Conservation (phyloP, 176 grass and related monocot genomes). For the Puya raimondii region DNA sequence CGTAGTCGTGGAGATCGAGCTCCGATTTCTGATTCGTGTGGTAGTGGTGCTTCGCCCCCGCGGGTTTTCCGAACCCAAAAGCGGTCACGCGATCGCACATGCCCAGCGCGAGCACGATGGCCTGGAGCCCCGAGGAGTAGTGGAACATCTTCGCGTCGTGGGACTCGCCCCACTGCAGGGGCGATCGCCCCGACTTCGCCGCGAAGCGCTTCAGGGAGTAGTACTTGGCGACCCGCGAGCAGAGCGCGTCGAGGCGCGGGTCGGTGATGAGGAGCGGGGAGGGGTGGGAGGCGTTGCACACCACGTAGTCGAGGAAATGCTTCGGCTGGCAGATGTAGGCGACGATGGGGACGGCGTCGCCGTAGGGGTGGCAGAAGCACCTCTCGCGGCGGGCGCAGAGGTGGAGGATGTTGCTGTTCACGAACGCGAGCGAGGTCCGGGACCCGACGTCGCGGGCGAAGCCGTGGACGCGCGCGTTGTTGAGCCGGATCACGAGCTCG, state of each 20-base stretch:
- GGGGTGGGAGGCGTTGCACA: slow-evolving; percentile 49
- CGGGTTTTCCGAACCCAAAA: slow-evolving; percentile 71
- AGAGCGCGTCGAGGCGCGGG: slow-evolving; percentile 59
- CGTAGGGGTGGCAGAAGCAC: slow-evolving; percentile 52
- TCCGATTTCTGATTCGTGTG: slow-evolving; percentile 65
- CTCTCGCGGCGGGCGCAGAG: slow-evolving; percentile 24
- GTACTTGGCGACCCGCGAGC: slow-evolving; percentile 56
- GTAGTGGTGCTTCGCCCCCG: slow-evolving; percentile 64
- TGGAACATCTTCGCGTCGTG: slow-evolving; percentile 73
- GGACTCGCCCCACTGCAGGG: slow-evolving; percentile 31
- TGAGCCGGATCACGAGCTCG: slow-evolving; percentile 63
- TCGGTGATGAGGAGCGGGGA: slow-evolving; percentile 54
- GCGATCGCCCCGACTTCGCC: slow-evolving; percentile 29
- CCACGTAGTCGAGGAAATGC: slow-evolving; percentile 50
- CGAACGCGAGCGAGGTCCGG: slow-evolving; percentile 55
- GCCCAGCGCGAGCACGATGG: slow-evolving; percentile 48
- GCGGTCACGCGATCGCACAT: slow-evolving; percentile 43
- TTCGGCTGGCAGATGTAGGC: slow-evolving; percentile 48
- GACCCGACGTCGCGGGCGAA: slow-evolving; percentile 43
- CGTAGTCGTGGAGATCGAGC: slow-evolving; percentile 75
- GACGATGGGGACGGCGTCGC: slow-evolving; percentile 26
- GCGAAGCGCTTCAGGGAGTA: slow-evolving; percentile 69
- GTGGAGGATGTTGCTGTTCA: slow-evolving; percentile 80
- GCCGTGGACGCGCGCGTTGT: slow-evolving; percentile 52
- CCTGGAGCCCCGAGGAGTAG: slow-evolving; percentile 81